These are phyloP conservation scores for Cystobasidium ongulense DNA, from an alignment of 768 basidiomycete genomes.

Conservation along the genomic window DNA sequence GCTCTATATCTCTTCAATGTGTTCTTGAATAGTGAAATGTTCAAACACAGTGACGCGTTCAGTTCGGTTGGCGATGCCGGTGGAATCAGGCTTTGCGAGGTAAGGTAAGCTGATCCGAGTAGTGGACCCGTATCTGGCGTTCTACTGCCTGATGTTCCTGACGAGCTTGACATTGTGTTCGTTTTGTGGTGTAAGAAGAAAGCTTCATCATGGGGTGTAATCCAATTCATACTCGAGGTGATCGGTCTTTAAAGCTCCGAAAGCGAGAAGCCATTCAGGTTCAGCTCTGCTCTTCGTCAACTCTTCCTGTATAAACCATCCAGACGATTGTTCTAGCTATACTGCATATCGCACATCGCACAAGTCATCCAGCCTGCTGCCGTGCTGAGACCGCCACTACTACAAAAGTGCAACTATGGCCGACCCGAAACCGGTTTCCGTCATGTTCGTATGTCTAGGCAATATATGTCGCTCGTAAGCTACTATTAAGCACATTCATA, in stretches of 20 bases:
- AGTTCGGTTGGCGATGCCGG: constrained; percentile 21
- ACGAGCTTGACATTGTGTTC: background rate
- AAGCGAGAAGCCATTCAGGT: too few relatives aligned
- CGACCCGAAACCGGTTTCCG: constrained; percentile 4
- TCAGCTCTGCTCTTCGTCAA: too few relatives aligned
- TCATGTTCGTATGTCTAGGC: constrained; percentile 29
- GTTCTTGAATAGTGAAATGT: constrained; percentile 23
- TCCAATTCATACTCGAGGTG: too few relatives aligned
- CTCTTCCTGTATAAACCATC: too few relatives aligned
- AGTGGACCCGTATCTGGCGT: constrained; percentile 5
- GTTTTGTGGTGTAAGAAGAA: background rate
- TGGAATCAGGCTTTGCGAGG: constrained; percentile 5
- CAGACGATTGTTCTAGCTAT: too few relatives aligned
- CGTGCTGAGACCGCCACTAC: background rate
- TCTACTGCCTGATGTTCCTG: background rate
- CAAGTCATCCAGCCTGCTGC: too few relatives aligned
- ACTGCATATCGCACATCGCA: too few relatives aligned
- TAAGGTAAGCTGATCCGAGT: constrained; percentile 23
- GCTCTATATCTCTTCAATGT: constrained; percentile 19
- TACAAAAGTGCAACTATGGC: background rate
- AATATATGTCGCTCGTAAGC: constrained; percentile 28
- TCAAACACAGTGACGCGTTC: constrained; percentile 8
- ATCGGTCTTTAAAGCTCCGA: too few relatives aligned
- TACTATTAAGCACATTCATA: background rate
- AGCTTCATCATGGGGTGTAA: too few relatives aligned